phyloP scores from a whole-genome alignment of 1,139 yeast species.

The Kurtzmaniella natalensis region DNA sequence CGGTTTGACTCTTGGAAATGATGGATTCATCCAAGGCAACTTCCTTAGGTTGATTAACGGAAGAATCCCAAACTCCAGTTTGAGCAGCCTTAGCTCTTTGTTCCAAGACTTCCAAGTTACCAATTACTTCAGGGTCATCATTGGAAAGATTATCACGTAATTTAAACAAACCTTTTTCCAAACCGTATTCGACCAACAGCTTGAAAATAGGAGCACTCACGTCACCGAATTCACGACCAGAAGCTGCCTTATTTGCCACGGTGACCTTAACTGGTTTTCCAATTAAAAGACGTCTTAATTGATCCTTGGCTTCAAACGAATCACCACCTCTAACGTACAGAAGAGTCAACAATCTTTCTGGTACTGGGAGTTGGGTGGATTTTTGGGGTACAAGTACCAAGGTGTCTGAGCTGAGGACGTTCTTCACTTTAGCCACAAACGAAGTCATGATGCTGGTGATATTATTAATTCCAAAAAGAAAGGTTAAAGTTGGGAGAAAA shows the following conservation, averaged over 20 bases:
- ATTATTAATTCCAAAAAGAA: neutral
- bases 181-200: slow-evolving; percentile 54
- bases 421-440: slow-evolving; percentile 59
- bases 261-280: slow-evolving; percentile 65
- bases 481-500: no score
- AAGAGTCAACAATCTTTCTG: slow-evolving; percentile 60
- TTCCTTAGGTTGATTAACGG: slow-evolving; percentile 13
- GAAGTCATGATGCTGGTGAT: slow-evolving; percentile 4
- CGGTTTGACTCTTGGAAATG: slow-evolving; percentile 30
- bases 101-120: slow-evolving; percentile 37
- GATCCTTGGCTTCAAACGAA: slow-evolving; percentile 56
- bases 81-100: slow-evolving; percentile 45
- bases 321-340: slow-evolving; percentile 54
- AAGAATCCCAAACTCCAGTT: slow-evolving; percentile 53
- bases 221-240: slow-evolving; percentile 72
- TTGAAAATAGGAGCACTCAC: slow-evolving; percentile 58
- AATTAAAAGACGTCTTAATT: slow-evolving; percentile 56
- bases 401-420: slow-evolving; percentile 74
- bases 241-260: slow-evolving; percentile 48
- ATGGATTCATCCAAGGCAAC: slow-evolving; percentile 38
- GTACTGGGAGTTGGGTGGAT: slow-evolving; percentile 39
- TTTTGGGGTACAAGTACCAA: slow-evolving; percentile 58
- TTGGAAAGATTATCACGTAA: slow-evolving; percentile 51
- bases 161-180: slow-evolving; percentile 59
- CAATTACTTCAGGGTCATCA: no score